Evolutionary conservation across 2,329 filamentous ascomycete genomes (phyloP).

Genomic region (Colletotrichum sp.): DNA sequence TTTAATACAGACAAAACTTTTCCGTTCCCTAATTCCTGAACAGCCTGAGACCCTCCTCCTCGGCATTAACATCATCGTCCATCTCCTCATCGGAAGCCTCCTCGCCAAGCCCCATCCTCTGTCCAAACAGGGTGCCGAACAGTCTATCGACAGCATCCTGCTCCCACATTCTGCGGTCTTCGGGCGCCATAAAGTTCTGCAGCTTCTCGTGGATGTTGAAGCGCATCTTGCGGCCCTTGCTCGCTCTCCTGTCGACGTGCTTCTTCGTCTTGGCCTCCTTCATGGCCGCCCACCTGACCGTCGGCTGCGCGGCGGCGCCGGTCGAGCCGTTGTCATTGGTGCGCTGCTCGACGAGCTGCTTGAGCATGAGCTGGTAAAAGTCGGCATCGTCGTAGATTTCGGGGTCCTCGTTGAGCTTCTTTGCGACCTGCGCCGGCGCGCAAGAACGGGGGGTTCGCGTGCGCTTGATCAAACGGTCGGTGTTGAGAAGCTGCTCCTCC

Average conservation of each 20-base stretch:
- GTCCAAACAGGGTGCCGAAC: conserved; percentile 77
- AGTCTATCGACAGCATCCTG: conserved; percentile 78
- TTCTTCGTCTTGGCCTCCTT: conserved; percentile 82
- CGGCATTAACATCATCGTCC: conserved; percentile 53
- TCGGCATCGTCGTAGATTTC: conserved; percentile 90
- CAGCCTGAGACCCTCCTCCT: conserved; percentile 58
- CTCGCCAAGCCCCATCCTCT: conserved; percentile 67
- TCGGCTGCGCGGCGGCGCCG: conserved; percentile 50
- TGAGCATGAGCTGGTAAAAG: conserved; percentile 92
- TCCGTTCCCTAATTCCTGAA: conserved; percentile 46
- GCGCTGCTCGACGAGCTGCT: conserved; percentile 91
- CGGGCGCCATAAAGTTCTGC: conserved; percentile 96
- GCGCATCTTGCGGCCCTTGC: conserved; percentile 91
- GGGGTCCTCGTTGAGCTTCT: conserved; percentile 60
- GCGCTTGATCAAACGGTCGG: conserved; percentile 71
- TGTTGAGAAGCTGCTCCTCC: conserved; percentile 69
- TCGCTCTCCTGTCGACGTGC: conserved; percentile 90
- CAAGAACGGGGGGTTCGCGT: conserved; percentile 78
- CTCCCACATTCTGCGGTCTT: conserved; percentile 83
- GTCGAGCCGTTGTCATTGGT: conserved; percentile 65
- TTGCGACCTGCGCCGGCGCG: conserved; percentile 70
- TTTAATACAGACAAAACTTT: neutral
- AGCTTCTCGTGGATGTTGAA: conserved; percentile 97
- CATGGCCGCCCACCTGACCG: conserved; percentile 69
- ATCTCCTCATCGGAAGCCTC: conserved; percentile 55